Evolutionary conservation across 2,329 filamentous ascomycete species (phyloP).

Genomic region (Ophiostoma australiae): DNA sequence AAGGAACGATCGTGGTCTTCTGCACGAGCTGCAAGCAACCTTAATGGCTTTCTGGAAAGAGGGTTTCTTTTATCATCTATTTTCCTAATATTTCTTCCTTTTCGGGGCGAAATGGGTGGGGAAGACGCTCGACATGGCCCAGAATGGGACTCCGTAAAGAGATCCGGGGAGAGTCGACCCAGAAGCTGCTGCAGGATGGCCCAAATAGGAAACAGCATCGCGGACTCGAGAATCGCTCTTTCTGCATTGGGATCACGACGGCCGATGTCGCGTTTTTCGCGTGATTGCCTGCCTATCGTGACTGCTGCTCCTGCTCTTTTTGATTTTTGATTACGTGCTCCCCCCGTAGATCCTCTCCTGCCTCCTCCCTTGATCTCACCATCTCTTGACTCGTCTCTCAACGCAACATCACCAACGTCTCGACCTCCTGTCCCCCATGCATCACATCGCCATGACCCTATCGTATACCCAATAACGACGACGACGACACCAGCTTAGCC

Average conservation of each 20-base stretch:
- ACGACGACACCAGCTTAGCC: background rate
- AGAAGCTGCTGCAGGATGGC: background rate
- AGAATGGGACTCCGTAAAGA: background rate
- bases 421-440: background rate
- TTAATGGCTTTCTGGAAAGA: background rate
- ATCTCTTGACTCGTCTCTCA: background rate
- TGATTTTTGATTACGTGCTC: background rate
- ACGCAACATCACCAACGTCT: background rate
- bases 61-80: background rate
- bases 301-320: background rate
- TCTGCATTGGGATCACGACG: slow-evolving; percentile 9
- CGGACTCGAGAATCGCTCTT: slow-evolving; percentile 1
- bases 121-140: background rate
- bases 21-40: background rate
- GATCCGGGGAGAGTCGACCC: background rate
- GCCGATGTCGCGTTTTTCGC: slow-evolving; percentile 1
- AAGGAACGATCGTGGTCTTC: background rate
- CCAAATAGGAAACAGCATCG: background rate
- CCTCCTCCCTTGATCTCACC: background rate
- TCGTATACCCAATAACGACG: background rate
- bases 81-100: background rate
- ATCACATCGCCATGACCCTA: background rate
- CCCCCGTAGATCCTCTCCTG: background rate
- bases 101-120: background rate
- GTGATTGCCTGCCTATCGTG: background rate